phyloP scores from a whole-genome alignment of 2,329 filamentous ascomycete genomes.

The Fusarium verticillioides region DNA sequence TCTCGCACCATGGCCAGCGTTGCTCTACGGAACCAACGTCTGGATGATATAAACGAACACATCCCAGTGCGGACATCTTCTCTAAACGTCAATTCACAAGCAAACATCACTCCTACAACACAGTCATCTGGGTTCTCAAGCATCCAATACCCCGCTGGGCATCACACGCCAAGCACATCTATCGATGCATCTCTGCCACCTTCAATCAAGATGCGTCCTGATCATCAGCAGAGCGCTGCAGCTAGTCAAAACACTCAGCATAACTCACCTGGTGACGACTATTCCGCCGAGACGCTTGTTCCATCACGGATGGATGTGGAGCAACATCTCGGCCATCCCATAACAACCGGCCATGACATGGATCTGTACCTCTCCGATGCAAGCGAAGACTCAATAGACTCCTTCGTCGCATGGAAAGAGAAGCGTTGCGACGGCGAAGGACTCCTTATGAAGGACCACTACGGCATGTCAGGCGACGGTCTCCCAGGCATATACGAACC shows the following conservation, averaged over 20 bases:
- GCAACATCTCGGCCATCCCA: constrained; percentile 10
- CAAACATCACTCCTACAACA: constrained; percentile 49
- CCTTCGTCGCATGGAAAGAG: constrained; percentile 37
- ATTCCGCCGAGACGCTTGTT: constrained; percentile 27
- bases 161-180: constrained; percentile 60
- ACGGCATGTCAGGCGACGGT: constrained; percentile 34
- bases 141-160: constrained; percentile 53
- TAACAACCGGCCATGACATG: neutral
- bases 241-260: constrained; percentile 9
- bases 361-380: constrained; percentile 36
- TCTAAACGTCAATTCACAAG: constrained; percentile 52
- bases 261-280: constrained; percentile 31
- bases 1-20: constrained; percentile 39
- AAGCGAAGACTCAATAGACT: constrained; percentile 47
- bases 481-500: constrained; percentile 47
- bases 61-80: constrained; percentile 50
- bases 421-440: constrained; percentile 35
- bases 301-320: constrained; percentile 17
- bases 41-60: constrained; percentile 51
- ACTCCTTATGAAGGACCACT: constrained; percentile 45
- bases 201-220: constrained; percentile 41
- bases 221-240: constrained; percentile 15
- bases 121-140: constrained; percentile 51
- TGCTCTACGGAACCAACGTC: constrained; percentile 28
- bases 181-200: constrained; percentile 49